These are phyloP conservation scores for Ogataea minuta DNA, from an alignment of 805 yeast genomes.

Conservation along the genomic window DNA sequence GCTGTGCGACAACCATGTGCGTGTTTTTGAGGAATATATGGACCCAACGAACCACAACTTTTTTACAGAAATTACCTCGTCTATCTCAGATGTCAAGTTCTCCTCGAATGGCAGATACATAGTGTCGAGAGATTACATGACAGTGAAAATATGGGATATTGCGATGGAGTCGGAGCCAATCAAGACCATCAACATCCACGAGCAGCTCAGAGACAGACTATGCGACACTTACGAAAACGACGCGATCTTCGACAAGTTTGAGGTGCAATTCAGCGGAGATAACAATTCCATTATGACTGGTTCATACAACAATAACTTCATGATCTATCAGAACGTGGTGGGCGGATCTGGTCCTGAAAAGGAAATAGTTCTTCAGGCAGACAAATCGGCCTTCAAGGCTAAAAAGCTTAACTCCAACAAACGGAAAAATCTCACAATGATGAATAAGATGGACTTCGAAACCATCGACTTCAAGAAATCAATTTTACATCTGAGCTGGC, in stretches of 20 bases:
- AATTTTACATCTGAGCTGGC: conserved; percentile 96
- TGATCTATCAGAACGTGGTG: conserved; percentile 89
- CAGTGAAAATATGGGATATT: conserved; percentile 97
- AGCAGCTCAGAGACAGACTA: conserved; percentile 84
- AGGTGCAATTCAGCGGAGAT: conserved; percentile 93
- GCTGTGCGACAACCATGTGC: conserved; percentile 85
- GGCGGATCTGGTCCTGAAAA: conserved; percentile 35
- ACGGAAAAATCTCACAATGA: conserved; percentile 39
- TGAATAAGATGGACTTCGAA: conserved; percentile 67
- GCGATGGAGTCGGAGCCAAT: conserved; percentile 95
- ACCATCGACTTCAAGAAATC: conserved; percentile 91
- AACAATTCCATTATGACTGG: conserved; percentile 93
- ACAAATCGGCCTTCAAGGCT: conserved; percentile 90
- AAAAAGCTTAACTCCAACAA: conserved; percentile 56
- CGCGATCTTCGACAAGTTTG: conserved; percentile 97
- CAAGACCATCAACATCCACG: conserved; percentile 93
- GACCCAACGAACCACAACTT: conserved; percentile 93
- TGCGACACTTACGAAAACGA: conserved; percentile 98
- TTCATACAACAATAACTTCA: conserved; percentile 92
- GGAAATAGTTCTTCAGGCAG: conserved; percentile 92
- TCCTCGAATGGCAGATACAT: conserved; percentile 90
- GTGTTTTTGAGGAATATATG: conserved; percentile 85
- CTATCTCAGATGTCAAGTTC: conserved; percentile 91
- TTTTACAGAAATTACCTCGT: conserved; percentile 94
- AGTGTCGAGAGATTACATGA: conserved; percentile 95